Evolutionary conservation across 2,329 filamentous ascomycete genomes (phyloP).

Genomic region (Calonectria leucothoes): DNA sequence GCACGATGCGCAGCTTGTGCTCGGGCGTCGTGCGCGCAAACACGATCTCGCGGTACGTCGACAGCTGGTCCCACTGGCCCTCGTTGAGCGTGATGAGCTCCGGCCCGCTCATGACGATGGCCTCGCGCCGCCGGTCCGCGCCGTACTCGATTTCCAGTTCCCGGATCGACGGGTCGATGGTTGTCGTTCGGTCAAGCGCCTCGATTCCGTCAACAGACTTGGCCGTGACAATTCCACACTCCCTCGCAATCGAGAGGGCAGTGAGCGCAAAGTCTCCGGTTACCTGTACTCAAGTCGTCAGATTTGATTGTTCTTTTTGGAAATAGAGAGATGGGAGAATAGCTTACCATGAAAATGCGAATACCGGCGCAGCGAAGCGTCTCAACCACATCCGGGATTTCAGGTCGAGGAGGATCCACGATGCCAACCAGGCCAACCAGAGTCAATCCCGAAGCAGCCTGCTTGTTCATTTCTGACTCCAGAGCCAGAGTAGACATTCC

Average conservation of each 20-base stretch:
- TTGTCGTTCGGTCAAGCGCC: constrained; percentile 56
- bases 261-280: constrained; percentile 84
- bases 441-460: constrained; percentile 68
- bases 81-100: constrained; percentile 75
- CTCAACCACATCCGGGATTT: constrained; percentile 75
- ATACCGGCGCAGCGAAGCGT: constrained; percentile 77
- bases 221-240: constrained; percentile 77
- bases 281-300: constrained; percentile 57
- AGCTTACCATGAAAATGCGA: constrained; percentile 77
- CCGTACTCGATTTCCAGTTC: constrained; percentile 6
- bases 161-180: constrained; percentile 20
- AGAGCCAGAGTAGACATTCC: constrained; percentile 54
- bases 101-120: constrained; percentile 73
- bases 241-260: constrained; percentile 76
- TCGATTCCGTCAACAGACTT: constrained; percentile 64
- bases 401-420: constrained; percentile 80
- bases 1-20: constrained; percentile 84
- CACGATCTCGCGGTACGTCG: constrained; percentile 75
- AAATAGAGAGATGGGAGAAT: not conserved
- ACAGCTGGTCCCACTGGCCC: constrained; percentile 75
- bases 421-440: constrained; percentile 82
- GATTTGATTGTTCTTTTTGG: not conserved
- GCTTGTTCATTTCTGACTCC: constrained; percentile 64
- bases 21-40: constrained; percentile 83
- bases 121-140: constrained; percentile 44